These are phyloP conservation scores for Sporisorium graminicola DNA, from an alignment of 1,284 basidiomycete genomes.

Conservation along the genomic window DNA sequence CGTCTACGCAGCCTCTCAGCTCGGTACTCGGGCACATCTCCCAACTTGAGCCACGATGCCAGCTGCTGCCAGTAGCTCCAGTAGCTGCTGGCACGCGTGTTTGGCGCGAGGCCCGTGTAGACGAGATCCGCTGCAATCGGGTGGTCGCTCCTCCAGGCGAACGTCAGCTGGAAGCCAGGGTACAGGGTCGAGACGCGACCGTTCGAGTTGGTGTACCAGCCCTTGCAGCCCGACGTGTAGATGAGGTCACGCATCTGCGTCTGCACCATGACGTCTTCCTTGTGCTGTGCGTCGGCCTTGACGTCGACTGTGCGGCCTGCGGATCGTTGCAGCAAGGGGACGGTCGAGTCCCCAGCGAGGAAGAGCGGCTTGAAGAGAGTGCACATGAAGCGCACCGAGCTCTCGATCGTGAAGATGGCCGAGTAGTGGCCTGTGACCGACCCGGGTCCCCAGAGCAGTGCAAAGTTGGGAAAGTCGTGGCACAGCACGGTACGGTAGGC, in stretches of 20 bases:
- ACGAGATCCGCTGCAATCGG: slow-evolving; percentile 24
- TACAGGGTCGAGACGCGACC: slow-evolving; percentile 35
- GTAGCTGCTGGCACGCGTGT: slow-evolving; percentile 5
- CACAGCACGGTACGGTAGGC: slow-evolving; percentile 48
- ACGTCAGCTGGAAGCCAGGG: slow-evolving; percentile 33
- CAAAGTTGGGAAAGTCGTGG: slow-evolving; percentile 56
- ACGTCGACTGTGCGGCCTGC: slow-evolving; percentile 31
- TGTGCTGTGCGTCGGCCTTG: slow-evolving; percentile 30
- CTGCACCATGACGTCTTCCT: slow-evolving; percentile 37
- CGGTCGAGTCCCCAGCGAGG: background rate
- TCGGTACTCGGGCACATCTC: slow-evolving; percentile 38
- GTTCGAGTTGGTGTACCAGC: slow-evolving; percentile 43
- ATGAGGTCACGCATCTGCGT: slow-evolving; percentile 42
- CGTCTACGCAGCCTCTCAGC: slow-evolving; percentile 3
- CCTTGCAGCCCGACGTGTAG: slow-evolving; percentile 42
- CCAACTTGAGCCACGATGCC: slow-evolving; percentile 19
- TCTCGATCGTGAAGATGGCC: slow-evolving; percentile 42
- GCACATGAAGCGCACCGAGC: slow-evolving; percentile 28
- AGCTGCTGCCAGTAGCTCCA: slow-evolving; percentile 30
- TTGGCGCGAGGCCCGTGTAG: slow-evolving; percentile 13
- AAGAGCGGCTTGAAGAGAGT: slow-evolving; percentile 31
- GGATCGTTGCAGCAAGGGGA: slow-evolving; percentile 10
- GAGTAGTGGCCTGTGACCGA: slow-evolving; percentile 51
- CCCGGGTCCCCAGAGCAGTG: slow-evolving; percentile 53
- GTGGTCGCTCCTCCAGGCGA: slow-evolving; percentile 37